Evolutionary conservation across 306 rosid species (phyloP), one percentile per base, ranked within the genome.

Genomic region (Mucuna pruriens): DNA sequence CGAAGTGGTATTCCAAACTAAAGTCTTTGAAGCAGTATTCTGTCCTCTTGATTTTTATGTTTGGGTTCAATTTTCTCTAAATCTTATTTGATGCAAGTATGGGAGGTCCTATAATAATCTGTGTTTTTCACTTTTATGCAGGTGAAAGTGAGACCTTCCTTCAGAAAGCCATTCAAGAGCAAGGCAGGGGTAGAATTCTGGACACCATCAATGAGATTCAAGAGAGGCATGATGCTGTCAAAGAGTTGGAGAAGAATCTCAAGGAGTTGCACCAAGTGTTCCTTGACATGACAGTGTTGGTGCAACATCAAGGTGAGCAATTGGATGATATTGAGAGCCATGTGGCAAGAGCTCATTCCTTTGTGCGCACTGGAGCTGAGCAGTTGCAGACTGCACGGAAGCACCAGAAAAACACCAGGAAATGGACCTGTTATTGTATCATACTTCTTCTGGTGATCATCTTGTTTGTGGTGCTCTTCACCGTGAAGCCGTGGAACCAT

Each of bases 111-210:
- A 10, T 70, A 22, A 39, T 76, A 52, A 84, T 51, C 10, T 46
- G 52, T 29, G 65, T 31, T 71, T 77, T 19, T 75, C 63, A 36
- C 68, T 77, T 26, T 13, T 26, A 23, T 78, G 58, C 90, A 95
- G 99, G 99, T 17, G 96, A 95, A 87, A 95, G 99, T 79, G 99
- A 95, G 83, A 93, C 98, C 8, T 95, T 95, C 85, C 85, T 95
- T 87, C 99, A 95, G 86, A 93, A 90, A 71, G 99, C 99, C 74
- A 91, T 95, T 60, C 98, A 95, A 77, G 97, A 91, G 79, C 99
- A 95, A 85, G 99, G 99, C 0, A 83, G 97, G 77, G 98, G 97
- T 13, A 86, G 92, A 66, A 90, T 95, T 54, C 75, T 95, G 60
- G 98, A 95, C 91, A 91, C 98, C 63, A 95, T 95, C 54, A 87